Evolutionary conservation across 2,329 filamentous ascomycete species (phyloP).

Genomic region (Fusarium goolgardi): DNA sequence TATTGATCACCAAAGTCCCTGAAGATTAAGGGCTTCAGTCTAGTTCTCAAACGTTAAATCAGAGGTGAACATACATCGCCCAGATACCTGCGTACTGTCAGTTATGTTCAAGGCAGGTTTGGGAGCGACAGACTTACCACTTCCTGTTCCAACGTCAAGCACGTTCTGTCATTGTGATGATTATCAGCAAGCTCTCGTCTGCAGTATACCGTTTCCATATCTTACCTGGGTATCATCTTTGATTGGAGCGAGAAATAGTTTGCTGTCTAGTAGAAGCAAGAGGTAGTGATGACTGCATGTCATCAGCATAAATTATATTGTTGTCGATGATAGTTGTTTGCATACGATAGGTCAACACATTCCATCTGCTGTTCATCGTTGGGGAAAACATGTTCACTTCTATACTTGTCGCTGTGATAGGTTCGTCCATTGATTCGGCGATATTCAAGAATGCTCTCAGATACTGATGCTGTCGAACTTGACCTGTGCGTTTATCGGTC

Average conservation of each 20-base stretch:
- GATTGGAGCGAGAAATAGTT: slow-evolving; percentile 14
- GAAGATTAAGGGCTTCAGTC: fast-evolving
- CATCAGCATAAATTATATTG: neutral
- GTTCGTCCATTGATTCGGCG: slow-evolving; percentile 28
- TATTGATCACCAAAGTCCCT: slow-evolving; percentile 40
- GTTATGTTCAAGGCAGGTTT: fast-evolving
- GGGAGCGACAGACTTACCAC: neutral
- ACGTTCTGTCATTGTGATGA: neutral
- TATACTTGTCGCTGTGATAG: slow-evolving; percentile 32
- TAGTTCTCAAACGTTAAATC: neutral
- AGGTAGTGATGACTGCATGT: slow-evolving; percentile 16
- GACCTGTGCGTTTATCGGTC: neutral
- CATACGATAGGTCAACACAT: slow-evolving; percentile 24
- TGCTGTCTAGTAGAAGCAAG: slow-evolving; percentile 9
- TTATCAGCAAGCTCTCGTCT: neutral
- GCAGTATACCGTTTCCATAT: fast-evolving
- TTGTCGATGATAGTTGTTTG: fast-evolving
- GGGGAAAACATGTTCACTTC: slow-evolving; percentile 16
- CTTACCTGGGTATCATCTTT: slow-evolving; percentile 1
- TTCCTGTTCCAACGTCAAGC: slow-evolving; percentile 29
- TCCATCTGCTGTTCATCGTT: slow-evolving; percentile 26
- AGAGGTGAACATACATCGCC: slow-evolving; percentile 6
- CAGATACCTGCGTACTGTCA: slow-evolving; percentile 2
- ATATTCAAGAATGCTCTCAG: slow-evolving; percentile 25
- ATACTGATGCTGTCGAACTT: slow-evolving; percentile 27